These are phyloP conservation scores for Tylopilus rubrobrunneus DNA, from an alignment of 768 basidiomycete genomes.

Conservation along the genomic window DNA sequence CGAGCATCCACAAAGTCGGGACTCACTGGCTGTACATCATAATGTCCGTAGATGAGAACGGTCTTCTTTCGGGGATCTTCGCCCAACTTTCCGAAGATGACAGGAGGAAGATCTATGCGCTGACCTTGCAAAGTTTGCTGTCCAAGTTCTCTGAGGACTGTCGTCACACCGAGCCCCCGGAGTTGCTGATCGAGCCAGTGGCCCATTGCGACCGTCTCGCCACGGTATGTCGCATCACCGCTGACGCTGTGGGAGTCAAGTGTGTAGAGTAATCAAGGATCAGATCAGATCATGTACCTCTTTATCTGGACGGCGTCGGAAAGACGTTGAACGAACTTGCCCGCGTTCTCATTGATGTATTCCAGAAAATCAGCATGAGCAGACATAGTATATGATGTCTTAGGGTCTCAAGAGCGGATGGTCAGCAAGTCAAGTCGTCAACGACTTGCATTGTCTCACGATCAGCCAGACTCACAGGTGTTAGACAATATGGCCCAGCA, in stretches of 20 bases:
- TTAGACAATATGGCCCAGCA: too few species aligned
- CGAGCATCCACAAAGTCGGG: too few species aligned
- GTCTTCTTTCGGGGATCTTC: slow-evolving; percentile 87
- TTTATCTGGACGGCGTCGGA: slow-evolving; percentile 82
- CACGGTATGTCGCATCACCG: slow-evolving; percentile 66
- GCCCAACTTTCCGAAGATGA: slow-evolving; percentile 55
- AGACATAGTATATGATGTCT: slow-evolving; percentile 26
- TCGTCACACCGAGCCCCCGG: slow-evolving; percentile 72
- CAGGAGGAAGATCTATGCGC: slow-evolving; percentile 39
- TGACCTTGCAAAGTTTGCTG: slow-evolving; percentile 70
- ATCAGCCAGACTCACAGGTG: neutral
- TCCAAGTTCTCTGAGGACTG: slow-evolving; percentile 72
- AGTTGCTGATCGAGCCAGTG: slow-evolving; percentile 75
- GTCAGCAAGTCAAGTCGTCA: too few species aligned
- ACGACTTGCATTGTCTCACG: neutral
- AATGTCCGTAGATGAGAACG: slow-evolving; percentile 89
- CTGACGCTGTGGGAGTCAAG: slow-evolving; percentile 47
- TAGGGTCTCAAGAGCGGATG: too few species aligned
- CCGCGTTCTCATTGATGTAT: slow-evolving; percentile 70
- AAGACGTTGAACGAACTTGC: slow-evolving; percentile 74
- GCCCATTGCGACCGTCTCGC: slow-evolving; percentile 83
- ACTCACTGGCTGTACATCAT: slow-evolving; percentile 83
- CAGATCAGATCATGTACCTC: slow-evolving; percentile 37
- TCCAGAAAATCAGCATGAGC: slow-evolving; percentile 31
- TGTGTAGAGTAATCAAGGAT: neutral